Conservation (phyloP, 1,284 basidiomycete genomes). For the Coniferiporia sulphurascens region DNA sequence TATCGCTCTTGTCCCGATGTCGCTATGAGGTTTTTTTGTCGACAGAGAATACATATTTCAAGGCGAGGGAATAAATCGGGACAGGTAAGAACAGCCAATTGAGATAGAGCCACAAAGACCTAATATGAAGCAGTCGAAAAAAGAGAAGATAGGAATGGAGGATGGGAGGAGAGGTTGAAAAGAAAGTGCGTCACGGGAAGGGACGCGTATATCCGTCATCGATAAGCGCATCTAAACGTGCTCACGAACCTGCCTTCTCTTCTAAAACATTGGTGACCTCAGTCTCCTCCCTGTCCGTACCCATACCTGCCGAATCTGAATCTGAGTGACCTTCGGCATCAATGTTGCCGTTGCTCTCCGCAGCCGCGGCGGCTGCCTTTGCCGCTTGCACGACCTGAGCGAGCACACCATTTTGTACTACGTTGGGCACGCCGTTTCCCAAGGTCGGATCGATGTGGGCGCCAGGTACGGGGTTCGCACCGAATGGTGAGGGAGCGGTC, state of each 20-base stretch:
- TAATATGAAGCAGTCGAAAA: neutral
- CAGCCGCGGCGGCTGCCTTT: slow-evolving; percentile 2
- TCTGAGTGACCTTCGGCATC: slow-evolving; percentile 9
- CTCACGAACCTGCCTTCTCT: neutral
- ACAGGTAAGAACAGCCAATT: neutral
- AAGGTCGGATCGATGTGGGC: slow-evolving; percentile 15
- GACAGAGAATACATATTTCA: neutral
- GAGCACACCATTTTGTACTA: neutral
- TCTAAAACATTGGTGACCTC: neutral
- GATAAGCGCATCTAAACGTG: too few species aligned
- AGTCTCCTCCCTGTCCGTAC: slow-evolving; percentile 5
- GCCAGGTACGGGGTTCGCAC: slow-evolving; percentile 21
- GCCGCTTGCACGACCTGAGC: neutral
- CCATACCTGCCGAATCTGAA: neutral
- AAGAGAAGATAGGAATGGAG: neutral
- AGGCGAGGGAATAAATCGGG: neutral
- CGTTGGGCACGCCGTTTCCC: neutral
- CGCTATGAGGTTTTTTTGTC: neutral
- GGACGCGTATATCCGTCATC: neutral
- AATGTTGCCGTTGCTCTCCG: neutral
- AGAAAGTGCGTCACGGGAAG: neutral
- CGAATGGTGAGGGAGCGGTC: slow-evolving; percentile 62
- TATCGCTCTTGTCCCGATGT: neutral
- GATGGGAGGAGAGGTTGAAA: neutral
- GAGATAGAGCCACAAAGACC: too few species aligned